These are phyloP conservation scores for Diaporthe destruens DNA, from an alignment of 2,329 filamentous ascomycete genomes.

Conservation along the genomic window DNA sequence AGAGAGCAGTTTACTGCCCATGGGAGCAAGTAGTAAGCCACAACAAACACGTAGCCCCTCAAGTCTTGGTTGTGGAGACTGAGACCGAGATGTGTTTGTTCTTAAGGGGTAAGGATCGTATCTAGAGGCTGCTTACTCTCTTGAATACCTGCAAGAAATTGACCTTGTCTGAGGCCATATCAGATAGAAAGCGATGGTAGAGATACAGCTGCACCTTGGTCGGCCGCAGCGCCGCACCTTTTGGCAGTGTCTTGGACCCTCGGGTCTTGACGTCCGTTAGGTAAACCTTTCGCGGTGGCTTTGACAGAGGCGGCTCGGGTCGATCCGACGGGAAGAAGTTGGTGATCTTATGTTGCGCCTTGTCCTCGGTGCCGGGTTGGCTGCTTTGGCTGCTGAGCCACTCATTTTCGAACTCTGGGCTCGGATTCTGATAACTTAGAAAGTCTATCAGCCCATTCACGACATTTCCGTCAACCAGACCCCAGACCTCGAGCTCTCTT, in stretches of 20 bases:
- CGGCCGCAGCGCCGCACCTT: constrained; percentile 75
- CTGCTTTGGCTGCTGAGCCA: constrained; percentile 57
- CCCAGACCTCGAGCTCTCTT: constrained; percentile 87
- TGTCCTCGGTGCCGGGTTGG: constrained; percentile 45
- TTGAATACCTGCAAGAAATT: constrained; percentile 76
- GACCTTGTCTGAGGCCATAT: constrained; percentile 78
- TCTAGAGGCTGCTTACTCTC: constrained; percentile 53
- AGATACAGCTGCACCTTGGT: constrained; percentile 90
- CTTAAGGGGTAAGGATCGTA: too few species aligned
- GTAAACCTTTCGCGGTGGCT: constrained; percentile 64
- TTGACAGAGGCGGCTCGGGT: constrained; percentile 18
- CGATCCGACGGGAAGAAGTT: constrained; percentile 54
- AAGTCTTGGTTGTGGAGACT: too few species aligned
- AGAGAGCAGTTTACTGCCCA: too few species aligned
- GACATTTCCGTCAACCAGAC: constrained; percentile 82
- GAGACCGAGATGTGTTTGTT: too few species aligned
- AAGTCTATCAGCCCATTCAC: constrained; percentile 93
- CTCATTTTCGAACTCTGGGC: constrained; percentile 75
- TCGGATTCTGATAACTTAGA: constrained; percentile 81
- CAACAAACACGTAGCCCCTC: too few species aligned
- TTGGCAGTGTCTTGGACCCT: constrained; percentile 71
- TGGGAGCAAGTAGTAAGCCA: too few species aligned
- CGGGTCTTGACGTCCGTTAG: constrained; percentile 92
- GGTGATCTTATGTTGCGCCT: constrained; percentile 54
- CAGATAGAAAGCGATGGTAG: constrained; percentile 86